Conservation (phyloP, 306 rosid species). For the Acacia crassicarpa region DNA sequence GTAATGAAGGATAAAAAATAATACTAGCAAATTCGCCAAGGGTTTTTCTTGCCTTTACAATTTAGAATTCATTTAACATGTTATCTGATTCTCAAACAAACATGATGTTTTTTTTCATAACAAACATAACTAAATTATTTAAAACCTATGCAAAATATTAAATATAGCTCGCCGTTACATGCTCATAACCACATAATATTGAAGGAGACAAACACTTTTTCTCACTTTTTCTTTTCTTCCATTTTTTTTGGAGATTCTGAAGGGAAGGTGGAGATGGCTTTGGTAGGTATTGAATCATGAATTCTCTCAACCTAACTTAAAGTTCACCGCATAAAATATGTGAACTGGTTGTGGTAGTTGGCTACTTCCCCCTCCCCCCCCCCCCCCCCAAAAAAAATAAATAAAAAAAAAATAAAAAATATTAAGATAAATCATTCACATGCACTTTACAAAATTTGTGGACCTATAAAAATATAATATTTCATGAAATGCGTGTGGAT, state of each 20-base stretch:
- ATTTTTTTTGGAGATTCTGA: constrained; percentile 9
- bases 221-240: constrained; percentile 7
- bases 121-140: neutral
- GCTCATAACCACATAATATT: neutral
- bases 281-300: constrained; percentile 8
- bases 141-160: neutral
- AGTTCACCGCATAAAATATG: neutral
- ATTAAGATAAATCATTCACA: neutral
- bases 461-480: neutral
- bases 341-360: neutral
- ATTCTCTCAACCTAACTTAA: neutral
- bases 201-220: neutral
- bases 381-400: too few relatives aligned
- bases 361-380: too few relatives aligned
- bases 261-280: constrained; percentile 19
- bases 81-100: neutral
- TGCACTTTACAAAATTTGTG: neutral
- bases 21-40: neutral
- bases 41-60: neutral
- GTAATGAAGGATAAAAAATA: neutral
- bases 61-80: neutral
- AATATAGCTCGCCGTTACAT: neutral
- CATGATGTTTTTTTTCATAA: neutral
- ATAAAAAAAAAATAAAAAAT: too few relatives aligned
- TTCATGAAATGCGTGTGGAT: constrained; percentile 29